Base-by-base conservation (phyloP, 305 asterid species). In the Rubia tinctorum region DNA sequence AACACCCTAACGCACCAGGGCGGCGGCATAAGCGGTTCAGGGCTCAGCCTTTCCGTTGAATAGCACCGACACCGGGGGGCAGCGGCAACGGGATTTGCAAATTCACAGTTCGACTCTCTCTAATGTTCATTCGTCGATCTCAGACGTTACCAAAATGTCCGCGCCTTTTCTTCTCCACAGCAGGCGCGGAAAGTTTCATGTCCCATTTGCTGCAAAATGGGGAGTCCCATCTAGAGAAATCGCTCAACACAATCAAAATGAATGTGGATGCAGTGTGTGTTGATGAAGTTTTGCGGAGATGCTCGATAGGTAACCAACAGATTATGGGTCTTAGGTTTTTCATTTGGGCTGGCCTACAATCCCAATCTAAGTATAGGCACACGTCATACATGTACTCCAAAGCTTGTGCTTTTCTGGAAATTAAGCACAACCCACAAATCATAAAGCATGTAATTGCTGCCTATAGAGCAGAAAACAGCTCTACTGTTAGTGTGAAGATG, bases 341-440 rank as follows among this genome's bases (percentile, higher is more conserved):
- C 64, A 58, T 58, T 23, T 58, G 64, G 64, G 64, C 64, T 22
- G 64, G 64, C 64, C 30, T 58, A 6, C 64, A 58, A 56, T 20
- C 62, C 62, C 62, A 56, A 58, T 23, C 64, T 11, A 58, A 15
- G 34, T 58, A 58, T 11, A 58, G 91, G 47, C 97, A 83, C 77
- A 80, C 87, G 14, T 70, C 87, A 7, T 80, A 81, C 68, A 88
- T 83, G 87, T 93, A 83, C 62, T 64, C 23, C 42, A 86, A 86
- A 84, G 98, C 95, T 69, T 84, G 91, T 78, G 79, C 87, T 65
- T 72, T 88, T 56, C 83, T 93, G 22, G 81, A 77, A 64, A 76
- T 93, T 66, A 81, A 76, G 69, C 72, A 61, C 43, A 84, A 86
- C 75, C 89, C 96, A 10, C 72, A 72, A 65, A 23, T 84, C 58